Base-by-base conservation (phyloP, 148 eudicot species). In the Dysphania ambrosioides region DNA sequence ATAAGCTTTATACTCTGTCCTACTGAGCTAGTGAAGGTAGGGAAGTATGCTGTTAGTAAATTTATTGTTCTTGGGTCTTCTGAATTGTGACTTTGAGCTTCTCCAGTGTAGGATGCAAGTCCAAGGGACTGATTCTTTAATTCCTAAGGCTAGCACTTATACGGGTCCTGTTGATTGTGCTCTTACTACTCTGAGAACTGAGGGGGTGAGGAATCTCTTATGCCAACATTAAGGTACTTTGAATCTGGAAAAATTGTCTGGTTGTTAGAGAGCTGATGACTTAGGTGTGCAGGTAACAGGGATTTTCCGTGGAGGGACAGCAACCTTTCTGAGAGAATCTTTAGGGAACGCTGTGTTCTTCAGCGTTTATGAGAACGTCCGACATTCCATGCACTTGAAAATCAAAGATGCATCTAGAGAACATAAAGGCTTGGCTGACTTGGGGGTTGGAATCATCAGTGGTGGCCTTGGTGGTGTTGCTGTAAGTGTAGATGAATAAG, bases 51-150 rank as follows among this genome's bases (percentile, higher is more conserved):
- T 57, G 56, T 72, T 73, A 35, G 40, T 53, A 70, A 15, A 26
- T 49, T 24, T 66, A 77, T 6, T 75, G 3, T 38, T 41, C 56
- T 34, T 58, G 60, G 51, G 57, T 44, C 3, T 19, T 61, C 65
- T 66, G 64, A 79, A 65, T 78, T 77, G 70, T 90, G 76, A 87
- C 82, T 69, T 40, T 77, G 71, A 72, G 75, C 76, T 71, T 86
- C 81, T 91, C 80, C 90, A 94, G 98, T 94, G 98, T 81, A 94
- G 97, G 86, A 87, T 94, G 96, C 98, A 94, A 90, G 85, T 94
- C 79, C 97, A 90, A 77, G 98, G 97, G 38, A 86, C 93, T 68
- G 98, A 88, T 57, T 88, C 93, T 35, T 78, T 87, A 72, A 79
- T 90, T 79, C 90, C 90, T 2, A 83, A 70, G 53, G 79, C 85